Conservation (phyloP, 2,329 filamentous ascomycete genomes). For the Colletotrichum destructivum region DNA sequence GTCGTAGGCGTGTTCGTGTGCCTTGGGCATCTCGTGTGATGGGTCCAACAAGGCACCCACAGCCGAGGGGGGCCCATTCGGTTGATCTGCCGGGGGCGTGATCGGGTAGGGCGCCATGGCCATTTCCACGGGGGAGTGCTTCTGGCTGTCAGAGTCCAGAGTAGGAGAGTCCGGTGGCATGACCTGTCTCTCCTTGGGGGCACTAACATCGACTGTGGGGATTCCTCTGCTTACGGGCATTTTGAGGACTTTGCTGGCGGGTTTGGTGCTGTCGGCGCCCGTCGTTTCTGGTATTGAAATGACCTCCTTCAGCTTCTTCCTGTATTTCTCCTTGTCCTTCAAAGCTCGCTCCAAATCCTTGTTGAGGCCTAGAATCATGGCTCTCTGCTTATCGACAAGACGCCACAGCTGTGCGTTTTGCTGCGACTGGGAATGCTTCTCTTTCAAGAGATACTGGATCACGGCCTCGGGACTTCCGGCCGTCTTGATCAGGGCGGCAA, state of each 20-base stretch:
- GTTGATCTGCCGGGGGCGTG: slow-evolving; percentile 72
- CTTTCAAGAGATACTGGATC: slow-evolving; percentile 88
- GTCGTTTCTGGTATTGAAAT: slow-evolving; percentile 59
- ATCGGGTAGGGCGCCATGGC: slow-evolving; percentile 75
- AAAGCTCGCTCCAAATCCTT: slow-evolving; percentile 92
- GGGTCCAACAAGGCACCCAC: slow-evolving; percentile 69
- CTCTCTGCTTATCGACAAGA: slow-evolving; percentile 94
- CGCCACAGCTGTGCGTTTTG: slow-evolving; percentile 97
- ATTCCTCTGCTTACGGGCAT: slow-evolving; percentile 44
- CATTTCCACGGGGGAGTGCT: slow-evolving; percentile 72
- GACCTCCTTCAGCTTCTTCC: slow-evolving; percentile 88
- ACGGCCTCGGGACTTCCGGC: slow-evolving; percentile 92
- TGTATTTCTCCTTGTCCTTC: slow-evolving; percentile 95
- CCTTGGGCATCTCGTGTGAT: slow-evolving; percentile 71
- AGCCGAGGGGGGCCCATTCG: slow-evolving; percentile 57
- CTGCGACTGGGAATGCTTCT: slow-evolving; percentile 89
- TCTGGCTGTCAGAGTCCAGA: slow-evolving; percentile 65
- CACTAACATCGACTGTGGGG: slow-evolving; percentile 48
- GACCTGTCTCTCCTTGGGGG: slow-evolving; percentile 50
- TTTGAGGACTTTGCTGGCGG: slow-evolving; percentile 35
- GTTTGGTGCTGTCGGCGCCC: slow-evolving; percentile 45
- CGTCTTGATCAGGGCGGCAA: slow-evolving; percentile 83
- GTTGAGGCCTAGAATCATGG: slow-evolving; percentile 93
- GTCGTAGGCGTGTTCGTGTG: slow-evolving; percentile 72
- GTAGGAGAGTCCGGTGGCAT: slow-evolving; percentile 64